phyloP scores from a whole-genome alignment of 495 filamentous ascomycete species.

The Penicillium coprophilum region DNA sequence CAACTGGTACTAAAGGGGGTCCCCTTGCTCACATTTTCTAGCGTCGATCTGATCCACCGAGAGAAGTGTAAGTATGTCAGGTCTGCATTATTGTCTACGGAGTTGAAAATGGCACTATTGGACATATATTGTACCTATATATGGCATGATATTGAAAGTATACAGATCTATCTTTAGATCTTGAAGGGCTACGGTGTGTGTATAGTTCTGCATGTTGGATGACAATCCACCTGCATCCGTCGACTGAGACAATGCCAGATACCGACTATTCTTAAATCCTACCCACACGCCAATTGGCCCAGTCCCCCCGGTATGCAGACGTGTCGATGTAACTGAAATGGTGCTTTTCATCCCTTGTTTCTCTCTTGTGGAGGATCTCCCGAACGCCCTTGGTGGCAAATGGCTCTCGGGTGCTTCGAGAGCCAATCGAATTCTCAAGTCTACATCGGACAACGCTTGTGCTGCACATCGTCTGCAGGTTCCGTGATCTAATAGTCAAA shows the following conservation, averaged over 20 bases:
- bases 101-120: neutral
- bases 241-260: constrained; percentile 3
- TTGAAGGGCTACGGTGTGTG: neutral
- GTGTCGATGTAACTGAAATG: constrained; percentile 15
- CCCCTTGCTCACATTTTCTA: constrained; percentile 9
- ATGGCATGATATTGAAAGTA: neutral
- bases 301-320: constrained; percentile 2
- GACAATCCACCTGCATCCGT: neutral
- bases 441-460: neutral
- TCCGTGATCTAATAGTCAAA: constrained; percentile 3
- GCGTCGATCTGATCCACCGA: constrained; percentile 13
- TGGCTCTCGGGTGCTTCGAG: constrained; percentile 12
- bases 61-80: constrained; percentile 6
- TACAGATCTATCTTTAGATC: neutral
- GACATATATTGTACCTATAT: neutral
- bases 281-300: neutral
- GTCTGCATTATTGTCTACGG: neutral
- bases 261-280: neutral
- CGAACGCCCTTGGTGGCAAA: constrained; percentile 1
- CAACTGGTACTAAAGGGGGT: constrained; percentile 10
- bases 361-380: constrained; percentile 4
- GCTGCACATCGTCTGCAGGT: constrained; percentile 10
- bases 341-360: constrained; percentile 8
- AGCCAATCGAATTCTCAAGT: neutral
- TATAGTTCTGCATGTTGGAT: neutral